A percentile compares a stretch with the other conserved stretches of the same genome.
phyloP scores from a whole-genome alignment of 371 early-diverging fungal species.

The Phascolomyces articulosus region DNA sequence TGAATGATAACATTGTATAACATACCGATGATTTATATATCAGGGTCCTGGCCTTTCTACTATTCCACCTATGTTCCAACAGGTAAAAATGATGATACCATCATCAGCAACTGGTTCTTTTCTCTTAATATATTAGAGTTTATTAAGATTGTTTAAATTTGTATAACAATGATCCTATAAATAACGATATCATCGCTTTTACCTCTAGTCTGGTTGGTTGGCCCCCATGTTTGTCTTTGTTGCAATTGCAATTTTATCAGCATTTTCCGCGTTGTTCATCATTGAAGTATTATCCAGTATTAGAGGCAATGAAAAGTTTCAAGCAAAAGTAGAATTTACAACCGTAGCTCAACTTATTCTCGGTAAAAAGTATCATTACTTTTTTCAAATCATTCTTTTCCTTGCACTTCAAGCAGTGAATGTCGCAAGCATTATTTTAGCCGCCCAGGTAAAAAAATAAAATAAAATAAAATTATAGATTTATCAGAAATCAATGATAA shows the following conservation, averaged over 20 bases:
- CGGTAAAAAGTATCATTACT: conserved; percentile 54
- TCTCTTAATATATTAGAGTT: not conserved
- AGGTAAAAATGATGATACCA: too few species aligned
- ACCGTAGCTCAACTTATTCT: conserved; percentile 60
- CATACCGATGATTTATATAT: not conserved
- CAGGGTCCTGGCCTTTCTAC: conserved; percentile 52
- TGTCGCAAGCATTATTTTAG: conserved; percentile 63
- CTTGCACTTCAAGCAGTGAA: conserved; percentile 64
- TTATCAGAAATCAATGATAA: too few species aligned
- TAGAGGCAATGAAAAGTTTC: conserved; percentile 75
- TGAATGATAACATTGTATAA: too few species aligned
- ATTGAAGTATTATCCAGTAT: conserved; percentile 81
- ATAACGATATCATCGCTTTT: too few species aligned
- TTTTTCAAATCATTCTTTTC: conserved; percentile 57
- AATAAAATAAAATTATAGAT: too few species aligned
- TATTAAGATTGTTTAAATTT: too few species aligned
- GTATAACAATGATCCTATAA: too few species aligned
- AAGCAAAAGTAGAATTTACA: conserved; percentile 62
- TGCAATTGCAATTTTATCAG: conserved; percentile 48
- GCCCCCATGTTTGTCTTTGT: conserved; percentile 51
- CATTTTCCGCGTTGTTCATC: conserved; percentile 67
- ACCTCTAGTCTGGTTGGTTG: conserved; percentile 43
- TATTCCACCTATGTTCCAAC: conserved; percentile 46
- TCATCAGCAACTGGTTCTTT: not conserved
- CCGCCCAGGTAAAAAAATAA: conserved; percentile 47